Evolutionary conservation across 2,329 filamentous ascomycete genomes (phyloP), one percentile per base, ranked within the genome.

Genomic region (Neopestalotiopsis sp.): DNA sequence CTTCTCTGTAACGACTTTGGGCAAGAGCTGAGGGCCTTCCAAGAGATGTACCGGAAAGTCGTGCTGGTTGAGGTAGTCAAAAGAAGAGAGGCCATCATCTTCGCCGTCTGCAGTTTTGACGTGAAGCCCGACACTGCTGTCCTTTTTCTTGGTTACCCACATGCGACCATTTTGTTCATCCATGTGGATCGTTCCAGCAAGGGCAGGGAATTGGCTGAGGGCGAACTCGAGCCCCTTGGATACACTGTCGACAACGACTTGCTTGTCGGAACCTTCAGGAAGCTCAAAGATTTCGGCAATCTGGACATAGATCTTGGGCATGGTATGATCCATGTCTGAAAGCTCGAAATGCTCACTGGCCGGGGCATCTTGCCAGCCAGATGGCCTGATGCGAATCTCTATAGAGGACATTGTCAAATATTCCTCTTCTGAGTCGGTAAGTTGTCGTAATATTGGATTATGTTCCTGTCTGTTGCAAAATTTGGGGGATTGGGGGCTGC

Each of bases 271-370:
- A 14, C 64, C 56, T 24, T 57, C 49, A 4, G 68, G 57, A 7
- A 74, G 67, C 53, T 69, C 65, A 67, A 73, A 74, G 10, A 73
- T 45, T 53, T 73, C 72, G 38, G 65, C 67, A 38, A 74, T 70
- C 49, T 70, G 68, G 14, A 70, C 70, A 40, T 73, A 74, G 56
- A 73, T 68, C 68, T 74, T 74, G 42, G 73, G 73, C 73, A 74
- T 70, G 20, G 14, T 79, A 76, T 70, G 79, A 78, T 65, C 79
- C 77, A 70, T 80, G 77, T 72, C 76, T 76, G 42, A 75, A 1
- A 71, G 61, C 30, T 65, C 34, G 42, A 69, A 70, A 1, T 42
- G 63, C 32, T 71, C 69, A 12, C 45, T 53, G 5, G 17, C 45
- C 0, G 45, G 45, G 45, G 45, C 45, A 20, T 53, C 28, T 59